phyloP scores from a whole-genome alignment of 2,329 filamentous ascomycete species.

The Aaosphaeria arxii region DNA sequence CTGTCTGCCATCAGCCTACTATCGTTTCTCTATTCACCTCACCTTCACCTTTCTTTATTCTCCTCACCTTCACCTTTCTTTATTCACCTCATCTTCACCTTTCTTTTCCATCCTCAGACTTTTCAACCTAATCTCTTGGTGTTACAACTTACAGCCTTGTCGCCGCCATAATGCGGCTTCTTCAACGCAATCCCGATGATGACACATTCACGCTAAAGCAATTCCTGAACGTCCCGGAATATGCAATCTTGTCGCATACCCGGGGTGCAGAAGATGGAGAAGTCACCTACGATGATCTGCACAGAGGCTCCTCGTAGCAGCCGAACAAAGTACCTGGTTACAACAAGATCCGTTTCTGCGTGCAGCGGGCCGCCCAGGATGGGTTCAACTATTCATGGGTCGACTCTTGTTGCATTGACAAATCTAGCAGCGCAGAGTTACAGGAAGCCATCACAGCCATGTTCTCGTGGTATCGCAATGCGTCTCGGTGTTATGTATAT shows the following conservation, averaged over 20 bases:
- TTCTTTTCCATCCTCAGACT: no score
- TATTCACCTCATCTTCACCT: no score
- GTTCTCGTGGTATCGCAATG: neutral
- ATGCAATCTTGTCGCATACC: constrained; percentile 8
- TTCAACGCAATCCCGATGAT: no score
- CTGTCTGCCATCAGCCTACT: no score
- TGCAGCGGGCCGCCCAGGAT: constrained; percentile 1
- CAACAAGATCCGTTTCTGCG: neutral
- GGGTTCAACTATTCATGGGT: constrained; percentile 2
- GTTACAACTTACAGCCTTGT: no score
- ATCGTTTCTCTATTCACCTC: no score
- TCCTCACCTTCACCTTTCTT: no score
- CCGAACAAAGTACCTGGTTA: neutral
- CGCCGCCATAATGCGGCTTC: no score
- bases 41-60: no score
- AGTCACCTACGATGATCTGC: constrained; percentile 1
- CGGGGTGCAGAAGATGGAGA: constrained; percentile 3
- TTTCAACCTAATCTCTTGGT: no score
- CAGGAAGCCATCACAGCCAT: neutral
- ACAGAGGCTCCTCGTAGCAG: neutral
- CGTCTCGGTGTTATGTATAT: neutral
- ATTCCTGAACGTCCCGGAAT: neutral
- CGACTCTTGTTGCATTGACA: neutral
- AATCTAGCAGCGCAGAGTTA: neutral
- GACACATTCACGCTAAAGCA: no score